phyloP scores from a whole-genome alignment of 805 yeast genomes.

The Monosporozyma siamensis region DNA sequence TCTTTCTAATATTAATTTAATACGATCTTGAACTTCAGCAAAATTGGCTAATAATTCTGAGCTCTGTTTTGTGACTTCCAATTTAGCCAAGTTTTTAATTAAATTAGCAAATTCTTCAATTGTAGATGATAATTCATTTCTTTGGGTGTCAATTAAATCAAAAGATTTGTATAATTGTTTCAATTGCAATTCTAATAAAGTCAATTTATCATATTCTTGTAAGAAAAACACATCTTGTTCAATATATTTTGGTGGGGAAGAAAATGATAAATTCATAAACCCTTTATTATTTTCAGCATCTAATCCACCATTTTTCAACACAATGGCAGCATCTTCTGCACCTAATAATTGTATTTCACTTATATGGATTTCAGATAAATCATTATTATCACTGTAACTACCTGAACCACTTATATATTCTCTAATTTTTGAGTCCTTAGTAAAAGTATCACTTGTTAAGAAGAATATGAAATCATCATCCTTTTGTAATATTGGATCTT shows the following conservation, averaged over 20 bases:
- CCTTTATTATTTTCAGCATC: slow-evolving; percentile 53
- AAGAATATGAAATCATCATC: slow-evolving; percentile 77
- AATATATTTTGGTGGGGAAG: slow-evolving; percentile 54
- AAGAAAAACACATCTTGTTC: slow-evolving; percentile 76
- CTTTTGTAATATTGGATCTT: slow-evolving; percentile 43
- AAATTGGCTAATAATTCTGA: slow-evolving; percentile 60
- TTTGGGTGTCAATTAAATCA: slow-evolving; percentile 63
- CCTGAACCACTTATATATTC: slow-evolving; percentile 51
- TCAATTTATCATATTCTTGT: slow-evolving; percentile 59
- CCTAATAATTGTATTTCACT: slow-evolving; percentile 28
- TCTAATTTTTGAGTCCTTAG: slow-evolving; percentile 57
- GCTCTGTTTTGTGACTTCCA: slow-evolving; percentile 64
- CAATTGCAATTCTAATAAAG: slow-evolving; percentile 63
- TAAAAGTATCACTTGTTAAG: slow-evolving; percentile 62
- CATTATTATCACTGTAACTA: slow-evolving; percentile 37
- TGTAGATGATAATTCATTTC: slow-evolving; percentile 61
- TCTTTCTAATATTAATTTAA: slow-evolving; percentile 67
- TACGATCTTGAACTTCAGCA: slow-evolving; percentile 58
- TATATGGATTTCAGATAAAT: slow-evolving; percentile 29
- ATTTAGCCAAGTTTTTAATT: slow-evolving; percentile 52
- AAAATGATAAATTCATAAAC: slow-evolving; percentile 61
- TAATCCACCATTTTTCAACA: slow-evolving; percentile 23
- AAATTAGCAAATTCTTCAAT: slow-evolving; percentile 56
- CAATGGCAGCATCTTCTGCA: slow-evolving; percentile 25
- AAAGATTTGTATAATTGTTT: slow-evolving; percentile 59